These are phyloP conservation scores for Paxillus ammoniavirescens DNA, from an alignment of 768 basidiomycete genomes.

Conservation along the genomic window DNA sequence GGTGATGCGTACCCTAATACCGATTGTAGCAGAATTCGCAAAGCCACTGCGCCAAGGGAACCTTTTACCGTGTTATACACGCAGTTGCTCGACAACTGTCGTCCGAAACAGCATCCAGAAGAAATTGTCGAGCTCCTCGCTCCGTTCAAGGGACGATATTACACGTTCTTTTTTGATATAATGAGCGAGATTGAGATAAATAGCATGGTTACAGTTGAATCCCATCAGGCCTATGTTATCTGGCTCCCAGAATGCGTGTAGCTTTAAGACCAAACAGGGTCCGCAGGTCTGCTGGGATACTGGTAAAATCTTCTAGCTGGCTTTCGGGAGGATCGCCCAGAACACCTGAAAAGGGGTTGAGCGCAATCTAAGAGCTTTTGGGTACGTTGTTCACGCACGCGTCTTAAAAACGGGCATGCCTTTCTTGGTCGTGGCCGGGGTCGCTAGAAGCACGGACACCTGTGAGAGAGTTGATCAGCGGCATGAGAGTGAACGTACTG, in stretches of 20 bases:
- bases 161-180: slow-evolving; percentile 9
- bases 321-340: background rate
- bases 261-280: slow-evolving; percentile 3
- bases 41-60: too few relatives aligned
- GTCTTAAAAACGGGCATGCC: slow-evolving; percentile 5
- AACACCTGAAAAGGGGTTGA: background rate
- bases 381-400: background rate
- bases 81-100: background rate
- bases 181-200: slow-evolving; percentile 15
- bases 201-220: slow-evolving; percentile 14
- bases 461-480: background rate
- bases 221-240: slow-evolving; percentile 12
- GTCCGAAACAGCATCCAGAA: background rate
- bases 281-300: slow-evolving; percentile 3
- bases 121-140: background rate
- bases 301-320: slow-evolving; percentile 6
- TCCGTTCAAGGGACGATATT: background rate
- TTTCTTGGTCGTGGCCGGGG: background rate
- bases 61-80: background rate
- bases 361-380: background rate
- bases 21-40: too few relatives aligned
- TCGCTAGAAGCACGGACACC: background rate
- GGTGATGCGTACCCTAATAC: background rate
- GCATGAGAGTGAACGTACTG: slow-evolving; percentile 1
- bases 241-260: slow-evolving; percentile 10